Percentiles rank a stretch among this genome's conserved stretches.
Evolutionary conservation across 768 basidiomycete species (phyloP).

Genomic region (Lactarius psammicola): DNA sequence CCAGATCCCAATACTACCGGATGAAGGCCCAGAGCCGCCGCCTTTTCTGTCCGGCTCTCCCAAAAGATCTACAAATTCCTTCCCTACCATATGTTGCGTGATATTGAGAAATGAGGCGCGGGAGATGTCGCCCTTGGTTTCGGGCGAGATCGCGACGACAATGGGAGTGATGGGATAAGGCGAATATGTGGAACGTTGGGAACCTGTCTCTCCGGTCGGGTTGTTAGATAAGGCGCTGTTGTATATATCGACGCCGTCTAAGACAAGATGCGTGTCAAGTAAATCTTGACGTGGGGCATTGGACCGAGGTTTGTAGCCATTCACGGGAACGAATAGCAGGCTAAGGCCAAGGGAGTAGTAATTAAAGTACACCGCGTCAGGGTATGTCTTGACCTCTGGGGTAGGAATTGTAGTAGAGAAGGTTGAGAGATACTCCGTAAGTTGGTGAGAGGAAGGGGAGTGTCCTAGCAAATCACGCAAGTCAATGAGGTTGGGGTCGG

Average conservation of each 20-base stretch:
- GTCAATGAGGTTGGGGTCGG: conserved; percentile 11
- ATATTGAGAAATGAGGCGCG: conserved; percentile 47
- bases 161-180: conserved; percentile 59
- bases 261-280: conserved; percentile 47
- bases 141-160: conserved; percentile 40
- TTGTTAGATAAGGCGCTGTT: conserved; percentile 47
- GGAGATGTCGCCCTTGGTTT: conserved; percentile 29
- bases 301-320: conserved; percentile 58
- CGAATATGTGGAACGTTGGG: conserved; percentile 50
- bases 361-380: conserved; percentile 86
- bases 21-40: conserved; percentile 80
- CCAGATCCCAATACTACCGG: conserved; percentile 88
- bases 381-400: conserved; percentile 76
- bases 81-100: conserved; percentile 57
- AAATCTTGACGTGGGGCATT: conserved; percentile 49
- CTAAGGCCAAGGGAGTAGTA: conserved; percentile 79
- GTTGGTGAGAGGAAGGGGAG: conserved; percentile 46
- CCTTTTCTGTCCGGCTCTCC: conserved; percentile 93
- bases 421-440: conserved; percentile 45
- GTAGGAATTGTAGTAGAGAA: conserved; percentile 31
- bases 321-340: conserved; percentile 66
- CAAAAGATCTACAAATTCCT: conserved; percentile 68
- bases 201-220: conserved; percentile 34
- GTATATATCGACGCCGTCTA: conserved; percentile 84
- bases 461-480: conserved; percentile 48